These are phyloP conservation scores for Mycena sp. DNA, from an alignment of 1,284 basidiomycete genomes.

Conservation along the genomic window DNA sequence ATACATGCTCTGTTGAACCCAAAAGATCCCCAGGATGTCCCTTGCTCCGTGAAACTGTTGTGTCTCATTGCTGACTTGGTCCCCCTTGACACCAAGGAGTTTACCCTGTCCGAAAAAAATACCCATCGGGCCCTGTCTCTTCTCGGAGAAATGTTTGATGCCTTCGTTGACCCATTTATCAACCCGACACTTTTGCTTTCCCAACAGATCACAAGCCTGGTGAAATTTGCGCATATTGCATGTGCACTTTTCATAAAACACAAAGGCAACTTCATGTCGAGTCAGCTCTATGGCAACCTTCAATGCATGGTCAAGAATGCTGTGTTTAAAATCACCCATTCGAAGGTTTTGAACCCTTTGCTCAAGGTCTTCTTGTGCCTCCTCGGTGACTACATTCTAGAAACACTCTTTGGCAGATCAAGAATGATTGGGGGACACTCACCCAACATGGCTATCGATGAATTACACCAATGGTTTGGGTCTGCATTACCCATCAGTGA, in stretches of 20 bases:
- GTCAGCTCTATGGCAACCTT: too few species aligned
- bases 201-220: conserved; percentile 34
- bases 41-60: conserved; percentile 31
- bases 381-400: conserved; percentile 38
- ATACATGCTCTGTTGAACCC: too few species aligned
- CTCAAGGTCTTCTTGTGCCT: conserved; percentile 34
- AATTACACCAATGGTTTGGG: conserved; percentile 43
- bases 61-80: conserved; percentile 30
- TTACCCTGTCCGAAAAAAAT: conserved; percentile 10
- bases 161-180: conserved; percentile 37
- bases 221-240: conserved; percentile 31
- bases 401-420: conserved; percentile 35
- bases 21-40: too few species aligned
- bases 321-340: conserved; percentile 30
- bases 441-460: conserved; percentile 40
- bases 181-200: conserved; percentile 38
- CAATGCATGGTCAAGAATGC: too few species aligned
- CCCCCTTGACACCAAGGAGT: conserved; percentile 23
- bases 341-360: conserved; percentile 28
- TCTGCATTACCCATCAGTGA: conserved; percentile 44
- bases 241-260: too few species aligned
- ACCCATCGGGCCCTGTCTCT: conserved; percentile 32
- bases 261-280: too few species aligned
- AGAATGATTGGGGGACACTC: conserved; percentile 39
- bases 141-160: too few species aligned